phyloP scores from a whole-genome alignment of 495 filamentous ascomycete species.

The Immersiella caudata region DNA sequence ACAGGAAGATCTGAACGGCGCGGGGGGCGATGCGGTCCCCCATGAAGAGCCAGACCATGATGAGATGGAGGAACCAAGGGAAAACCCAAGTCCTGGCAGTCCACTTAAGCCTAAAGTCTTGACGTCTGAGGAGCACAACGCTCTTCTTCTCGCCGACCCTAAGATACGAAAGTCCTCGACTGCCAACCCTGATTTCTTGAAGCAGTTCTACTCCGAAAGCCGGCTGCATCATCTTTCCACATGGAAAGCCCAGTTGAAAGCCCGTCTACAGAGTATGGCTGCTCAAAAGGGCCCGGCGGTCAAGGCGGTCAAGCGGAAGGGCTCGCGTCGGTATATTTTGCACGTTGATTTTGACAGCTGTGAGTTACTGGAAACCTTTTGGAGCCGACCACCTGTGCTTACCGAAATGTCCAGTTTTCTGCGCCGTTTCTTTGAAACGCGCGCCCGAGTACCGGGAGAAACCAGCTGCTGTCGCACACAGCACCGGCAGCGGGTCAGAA shows the following conservation, averaged over 20 bases:
- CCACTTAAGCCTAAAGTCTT: slow-evolving; percentile 40
- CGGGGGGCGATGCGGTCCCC: background rate
- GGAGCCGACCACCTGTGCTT: background rate
- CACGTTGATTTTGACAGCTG: slow-evolving; percentile 97
- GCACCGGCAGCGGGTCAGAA: slow-evolving; percentile 81
- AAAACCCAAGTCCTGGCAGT: background rate
- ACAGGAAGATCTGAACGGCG: background rate
- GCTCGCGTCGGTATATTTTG: slow-evolving; percentile 79
- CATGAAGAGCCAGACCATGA: background rate
- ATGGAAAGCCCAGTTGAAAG: slow-evolving; percentile 93
- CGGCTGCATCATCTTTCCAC: slow-evolving; percentile 91
- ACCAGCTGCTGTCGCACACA: slow-evolving; percentile 88
- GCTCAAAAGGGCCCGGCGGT: slow-evolving; percentile 56
- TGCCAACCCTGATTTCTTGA: slow-evolving; percentile 87
- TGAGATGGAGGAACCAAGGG: background rate
- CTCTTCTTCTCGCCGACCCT: slow-evolving; percentile 76
- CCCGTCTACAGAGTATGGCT: slow-evolving; percentile 76
- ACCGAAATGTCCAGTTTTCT: slow-evolving; percentile 62
- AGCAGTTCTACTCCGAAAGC: slow-evolving; percentile 92
- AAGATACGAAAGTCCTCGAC: slow-evolving; percentile 81
- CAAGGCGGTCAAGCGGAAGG: slow-evolving; percentile 48
- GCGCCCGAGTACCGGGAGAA: slow-evolving; percentile 75
- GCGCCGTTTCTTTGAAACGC: slow-evolving; percentile 82
- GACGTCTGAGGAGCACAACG: slow-evolving; percentile 92
- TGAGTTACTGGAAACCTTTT: background rate